Conservation (phyloP, 805 yeast genomes). For the Ogataea wickerhamii region DNA sequence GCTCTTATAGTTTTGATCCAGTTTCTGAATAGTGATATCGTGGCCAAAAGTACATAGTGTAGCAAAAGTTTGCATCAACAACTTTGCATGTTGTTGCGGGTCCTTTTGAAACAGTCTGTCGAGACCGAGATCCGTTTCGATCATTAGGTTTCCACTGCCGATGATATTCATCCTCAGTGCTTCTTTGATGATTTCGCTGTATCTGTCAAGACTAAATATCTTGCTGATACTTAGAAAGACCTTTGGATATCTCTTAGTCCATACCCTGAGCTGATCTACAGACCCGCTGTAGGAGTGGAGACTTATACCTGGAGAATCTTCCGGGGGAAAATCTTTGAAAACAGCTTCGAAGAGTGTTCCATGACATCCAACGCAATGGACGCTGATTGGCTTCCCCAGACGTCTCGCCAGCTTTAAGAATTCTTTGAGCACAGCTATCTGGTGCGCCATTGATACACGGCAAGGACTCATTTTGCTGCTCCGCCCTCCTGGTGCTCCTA, state of each 20-base stretch:
- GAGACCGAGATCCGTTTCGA: conserved; percentile 51
- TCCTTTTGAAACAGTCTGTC: conserved; percentile 20
- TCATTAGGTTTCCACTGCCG: conserved; percentile 33
- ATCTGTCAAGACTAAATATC: conserved; percentile 21
- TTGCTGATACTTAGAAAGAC: conserved; percentile 33
- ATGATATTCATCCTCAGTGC: conserved; percentile 25
- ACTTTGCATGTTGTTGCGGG: conserved; percentile 6
- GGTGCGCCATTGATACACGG: conserved; percentile 65
- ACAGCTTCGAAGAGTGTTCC: conserved; percentile 52
- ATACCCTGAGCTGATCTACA: conserved; percentile 54
- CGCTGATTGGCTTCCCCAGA: conserved; percentile 51
- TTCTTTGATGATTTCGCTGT: conserved; percentile 14
- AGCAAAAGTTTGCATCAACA: conserved; percentile 11
- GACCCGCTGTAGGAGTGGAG: conserved; percentile 90
- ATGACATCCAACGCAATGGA: conserved; percentile 85
- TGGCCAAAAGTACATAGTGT: conserved; percentile 4
- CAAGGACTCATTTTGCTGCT: conserved; percentile 27
- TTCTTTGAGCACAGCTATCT: conserved; percentile 44
- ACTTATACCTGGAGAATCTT: conserved; percentile 42
- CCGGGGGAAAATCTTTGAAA: conserved; percentile 1
- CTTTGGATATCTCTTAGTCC: conserved; percentile 41
- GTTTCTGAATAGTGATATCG: conserved; percentile 4
- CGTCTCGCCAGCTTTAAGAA: conserved; percentile 55
- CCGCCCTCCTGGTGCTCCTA: conserved; percentile 30
- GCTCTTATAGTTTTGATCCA: conserved; percentile 11